Percentiles rank a stretch among this genome's conserved stretches.
Conservation (phyloP, 2,329 filamentous ascomycete genomes). For the Allantophomopsis cytisporea region DNA sequence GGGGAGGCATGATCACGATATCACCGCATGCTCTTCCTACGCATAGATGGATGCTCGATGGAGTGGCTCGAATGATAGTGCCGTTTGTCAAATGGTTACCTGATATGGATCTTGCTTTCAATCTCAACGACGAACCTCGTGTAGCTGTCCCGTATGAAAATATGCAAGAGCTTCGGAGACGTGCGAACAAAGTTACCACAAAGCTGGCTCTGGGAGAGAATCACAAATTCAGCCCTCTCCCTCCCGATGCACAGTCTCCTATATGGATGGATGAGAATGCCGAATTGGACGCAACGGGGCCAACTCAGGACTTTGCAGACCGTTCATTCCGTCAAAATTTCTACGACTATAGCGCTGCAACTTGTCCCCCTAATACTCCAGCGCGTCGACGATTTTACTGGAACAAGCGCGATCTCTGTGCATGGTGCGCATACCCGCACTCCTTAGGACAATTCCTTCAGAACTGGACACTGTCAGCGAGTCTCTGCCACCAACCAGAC, state of each 20-base stretch:
- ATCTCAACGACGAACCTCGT: constrained; percentile 34
- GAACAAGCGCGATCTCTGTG: constrained; percentile 22
- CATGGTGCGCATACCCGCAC: constrained; percentile 21
- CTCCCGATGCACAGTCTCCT: not conserved
- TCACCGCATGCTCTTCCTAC: constrained; percentile 19
- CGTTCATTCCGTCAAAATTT: constrained; percentile 23
- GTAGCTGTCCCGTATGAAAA: constrained; percentile 21
- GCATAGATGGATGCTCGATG: constrained; percentile 23
- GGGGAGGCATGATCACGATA: constrained; percentile 15
- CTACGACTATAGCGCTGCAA: constrained; percentile 13
- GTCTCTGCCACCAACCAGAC: constrained; percentile 36
- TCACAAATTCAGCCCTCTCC: constrained; percentile 1
- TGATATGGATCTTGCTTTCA: constrained; percentile 38
- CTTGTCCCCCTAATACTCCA: constrained; percentile 31
- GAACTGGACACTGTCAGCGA: constrained; percentile 18
- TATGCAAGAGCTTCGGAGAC: constrained; percentile 2
- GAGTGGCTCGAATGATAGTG: constrained; percentile 22
- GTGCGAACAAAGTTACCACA: constrained; percentile 1
- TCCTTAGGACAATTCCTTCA: constrained; percentile 7
- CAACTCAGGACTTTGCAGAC: not conserved
- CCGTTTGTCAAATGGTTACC: constrained; percentile 30
- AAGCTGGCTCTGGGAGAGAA: constrained; percentile 2
- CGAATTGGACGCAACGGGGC: not conserved
- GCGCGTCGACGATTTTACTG: constrained; percentile 26
- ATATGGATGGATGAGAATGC: constrained; percentile 1